Evolutionary conservation across 805 yeast genomes (phyloP).

Genomic region (Starmerella stellata): DNA sequence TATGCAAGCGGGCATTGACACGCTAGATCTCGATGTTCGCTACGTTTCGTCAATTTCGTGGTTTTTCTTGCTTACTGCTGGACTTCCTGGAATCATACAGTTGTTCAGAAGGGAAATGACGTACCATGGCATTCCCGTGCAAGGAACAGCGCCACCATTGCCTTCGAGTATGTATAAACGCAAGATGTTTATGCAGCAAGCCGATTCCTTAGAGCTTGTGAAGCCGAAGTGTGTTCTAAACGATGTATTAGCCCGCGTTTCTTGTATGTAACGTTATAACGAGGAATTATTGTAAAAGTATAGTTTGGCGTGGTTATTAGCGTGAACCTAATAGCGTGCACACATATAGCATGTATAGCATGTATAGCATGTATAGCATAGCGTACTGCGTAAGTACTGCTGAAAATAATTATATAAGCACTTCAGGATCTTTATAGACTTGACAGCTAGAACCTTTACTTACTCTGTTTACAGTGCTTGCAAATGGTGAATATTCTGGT

Average conservation of each 20-base stretch:
- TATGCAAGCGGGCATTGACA: conserved; percentile 73
- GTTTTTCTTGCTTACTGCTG: conserved; percentile 80
- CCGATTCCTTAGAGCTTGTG: conserved; percentile 54
- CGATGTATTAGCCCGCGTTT: conserved; percentile 42
- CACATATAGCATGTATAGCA: too few species aligned
- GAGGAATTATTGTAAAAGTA: too few species aligned
- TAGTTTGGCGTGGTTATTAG: too few species aligned
- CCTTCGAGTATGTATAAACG: conserved; percentile 32
- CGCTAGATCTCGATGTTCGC: conserved; percentile 69
- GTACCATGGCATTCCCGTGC: conserved; percentile 18
- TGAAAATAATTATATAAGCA: too few species aligned
- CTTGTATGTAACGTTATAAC: too few species aligned
- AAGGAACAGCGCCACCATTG: conserved; percentile 1
- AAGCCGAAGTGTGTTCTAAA: conserved; percentile 39
- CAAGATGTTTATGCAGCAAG: conserved; percentile 46
- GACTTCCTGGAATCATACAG: conserved; percentile 61
- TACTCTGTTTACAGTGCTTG: too few species aligned
- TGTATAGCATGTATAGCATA: too few species aligned
- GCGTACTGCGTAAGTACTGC: too few species aligned
- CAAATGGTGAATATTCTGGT: conserved; percentile 14
- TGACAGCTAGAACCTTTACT: too few species aligned
- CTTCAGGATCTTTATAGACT: too few species aligned
- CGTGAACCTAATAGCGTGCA: too few species aligned
- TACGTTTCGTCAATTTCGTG: conserved; percentile 91
- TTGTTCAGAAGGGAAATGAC: conserved; percentile 25